These are phyloP conservation scores for Entonaema liquescens DNA, from an alignment of 495 filamentous ascomycete genomes.

Conservation along the genomic window DNA sequence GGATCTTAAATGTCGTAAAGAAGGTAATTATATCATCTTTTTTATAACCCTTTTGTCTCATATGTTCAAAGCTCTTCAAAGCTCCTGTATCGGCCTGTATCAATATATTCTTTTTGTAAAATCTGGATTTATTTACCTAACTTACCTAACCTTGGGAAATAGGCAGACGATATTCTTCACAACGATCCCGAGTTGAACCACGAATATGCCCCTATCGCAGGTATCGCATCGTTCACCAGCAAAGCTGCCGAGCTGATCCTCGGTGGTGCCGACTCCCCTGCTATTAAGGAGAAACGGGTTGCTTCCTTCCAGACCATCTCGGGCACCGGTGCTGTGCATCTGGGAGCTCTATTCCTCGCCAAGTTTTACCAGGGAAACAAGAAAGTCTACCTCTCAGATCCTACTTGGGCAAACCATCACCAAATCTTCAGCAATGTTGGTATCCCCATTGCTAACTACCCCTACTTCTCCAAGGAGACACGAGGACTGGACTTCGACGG, in stretches of 20 bases:
- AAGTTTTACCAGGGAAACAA: conserved; percentile 76
- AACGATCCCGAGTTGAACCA: conserved; percentile 92
- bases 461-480: conserved; percentile 88
- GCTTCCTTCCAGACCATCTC: conserved; percentile 83
- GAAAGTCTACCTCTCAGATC: conserved; percentile 86
- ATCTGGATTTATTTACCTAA: conserved; percentile 30
- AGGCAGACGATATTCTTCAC: conserved; percentile 90
- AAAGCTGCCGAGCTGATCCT: conserved; percentile 92
- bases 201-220: conserved; percentile 98
- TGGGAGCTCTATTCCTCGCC: conserved; percentile 86
- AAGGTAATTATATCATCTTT: conserved; percentile 67
- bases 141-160: conserved; percentile 12
- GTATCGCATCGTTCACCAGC: conserved; percentile 80
- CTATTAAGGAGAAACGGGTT: conserved; percentile 84
- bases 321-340: conserved; percentile 88
- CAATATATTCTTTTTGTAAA: conserved; percentile 36
- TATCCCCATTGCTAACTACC: conserved; percentile 81
- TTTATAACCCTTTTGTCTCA: not conserved
- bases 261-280: conserved; percentile 74
- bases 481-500: conserved; percentile 91
- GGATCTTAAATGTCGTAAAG: conserved; percentile 95
- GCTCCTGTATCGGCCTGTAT: conserved; percentile 39
- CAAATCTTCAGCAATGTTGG: conserved; percentile 96
- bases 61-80: not conserved
- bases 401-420: conserved; percentile 98